Percentiles rank a stretch among this genome's conserved stretches.
phyloP scores from a whole-genome alignment of 345 rosid genomes.

The Geranium rotundifolium region DNA sequence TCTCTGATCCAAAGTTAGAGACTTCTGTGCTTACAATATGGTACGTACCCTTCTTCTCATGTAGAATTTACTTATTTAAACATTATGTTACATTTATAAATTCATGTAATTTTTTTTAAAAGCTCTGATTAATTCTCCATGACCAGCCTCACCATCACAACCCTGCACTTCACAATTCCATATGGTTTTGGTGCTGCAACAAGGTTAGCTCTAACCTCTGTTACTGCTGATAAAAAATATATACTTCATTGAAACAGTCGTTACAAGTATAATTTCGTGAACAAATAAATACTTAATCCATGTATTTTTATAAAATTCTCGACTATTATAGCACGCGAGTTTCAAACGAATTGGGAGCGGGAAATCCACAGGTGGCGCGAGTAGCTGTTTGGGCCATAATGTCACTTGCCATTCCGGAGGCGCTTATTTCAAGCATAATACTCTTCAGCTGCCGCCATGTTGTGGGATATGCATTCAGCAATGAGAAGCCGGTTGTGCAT shows the following conservation, averaged over 20 bases:
- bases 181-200: slow-evolving; percentile 37
- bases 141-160: slow-evolving; percentile 32
- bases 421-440: slow-evolving; percentile 9
- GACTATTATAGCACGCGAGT: slow-evolving; percentile 30
- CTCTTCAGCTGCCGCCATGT: slow-evolving; percentile 20
- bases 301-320: too few relatives aligned
- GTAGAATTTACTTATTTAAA: too few relatives aligned
- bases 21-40: slow-evolving; percentile 63
- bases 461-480: slow-evolving; percentile 29
- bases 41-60: too few relatives aligned
- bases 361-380: slow-evolving; percentile 25
- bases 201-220: slow-evolving; percentile 15
- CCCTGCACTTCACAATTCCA: slow-evolving; percentile 38
- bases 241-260: too few relatives aligned
- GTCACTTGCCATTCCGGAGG: slow-evolving; percentile 15
- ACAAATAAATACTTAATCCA: too few relatives aligned
- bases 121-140: not conserved
- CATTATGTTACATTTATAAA: too few relatives aligned
- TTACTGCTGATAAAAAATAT: too few relatives aligned
- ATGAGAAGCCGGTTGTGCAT: slow-evolving; percentile 26
- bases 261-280: too few relatives aligned
- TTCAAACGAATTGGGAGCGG: slow-evolving; percentile 47
- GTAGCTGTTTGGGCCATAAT: slow-evolving; percentile 15
- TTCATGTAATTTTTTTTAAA: too few relatives aligned
- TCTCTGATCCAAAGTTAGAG: slow-evolving; percentile 46